These are phyloP conservation scores for Colletotrichum tamarilloi DNA, from an alignment of 2,329 filamentous ascomycete species.

Conservation along the genomic window DNA sequence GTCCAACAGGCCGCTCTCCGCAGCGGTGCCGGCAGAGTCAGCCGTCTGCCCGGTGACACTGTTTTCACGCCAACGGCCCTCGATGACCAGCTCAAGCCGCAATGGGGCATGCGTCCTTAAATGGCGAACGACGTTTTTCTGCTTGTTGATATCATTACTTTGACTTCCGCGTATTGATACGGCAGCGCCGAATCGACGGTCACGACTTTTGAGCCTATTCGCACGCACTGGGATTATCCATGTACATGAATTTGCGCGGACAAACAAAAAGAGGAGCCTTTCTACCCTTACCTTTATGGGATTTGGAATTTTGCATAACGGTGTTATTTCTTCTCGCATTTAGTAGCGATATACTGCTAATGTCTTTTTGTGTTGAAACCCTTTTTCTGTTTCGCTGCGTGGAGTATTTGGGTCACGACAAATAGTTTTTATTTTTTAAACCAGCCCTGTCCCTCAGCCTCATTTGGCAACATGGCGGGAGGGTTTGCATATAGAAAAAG, in stretches of 20 bases:
- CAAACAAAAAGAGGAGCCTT: not conserved
- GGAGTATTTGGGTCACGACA: constrained; percentile 35
- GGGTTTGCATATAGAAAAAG: constrained; percentile 33
- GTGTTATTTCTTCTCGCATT: constrained; percentile 34
- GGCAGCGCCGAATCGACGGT: constrained; percentile 35
- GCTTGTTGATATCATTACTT: constrained; percentile 35
- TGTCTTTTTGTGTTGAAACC: constrained; percentile 33
- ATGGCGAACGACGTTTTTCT: constrained; percentile 8
- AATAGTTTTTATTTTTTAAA: constrained; percentile 22
- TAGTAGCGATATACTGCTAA: constrained; percentile 36
- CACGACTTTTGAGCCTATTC: constrained; percentile 30
- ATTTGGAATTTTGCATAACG: constrained; percentile 16
- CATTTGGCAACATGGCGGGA: no score
- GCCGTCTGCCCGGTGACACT: constrained; percentile 82
- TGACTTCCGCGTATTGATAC: constrained; percentile 30
- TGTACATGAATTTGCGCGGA: constrained; percentile 29
- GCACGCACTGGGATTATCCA: constrained; percentile 24
- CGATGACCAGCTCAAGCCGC: constrained; percentile 68
- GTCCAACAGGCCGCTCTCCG: constrained; percentile 78
- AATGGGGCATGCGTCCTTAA: constrained; percentile 65
- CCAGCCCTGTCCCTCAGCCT: not conserved
- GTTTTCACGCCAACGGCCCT: constrained; percentile 82
- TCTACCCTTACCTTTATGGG: not conserved
- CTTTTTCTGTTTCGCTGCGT: constrained; percentile 31
- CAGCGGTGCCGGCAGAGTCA: constrained; percentile 86